phyloP scores from a whole-genome alignment of 2,329 filamentous ascomycete genomes.

The Neonectria coccinea region DNA sequence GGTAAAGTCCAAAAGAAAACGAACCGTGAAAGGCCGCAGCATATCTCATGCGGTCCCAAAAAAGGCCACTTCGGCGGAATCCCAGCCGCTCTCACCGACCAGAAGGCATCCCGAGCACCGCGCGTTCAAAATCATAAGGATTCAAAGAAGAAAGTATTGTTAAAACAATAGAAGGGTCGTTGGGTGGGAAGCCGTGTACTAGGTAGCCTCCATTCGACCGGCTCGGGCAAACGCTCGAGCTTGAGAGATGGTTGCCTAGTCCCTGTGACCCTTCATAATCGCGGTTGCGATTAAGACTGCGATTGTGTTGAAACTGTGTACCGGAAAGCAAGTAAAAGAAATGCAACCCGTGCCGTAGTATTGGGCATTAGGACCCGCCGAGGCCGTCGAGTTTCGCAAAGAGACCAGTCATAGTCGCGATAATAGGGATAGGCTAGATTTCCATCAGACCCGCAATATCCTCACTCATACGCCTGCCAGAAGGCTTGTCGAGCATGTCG shows the following conservation, averaged over 20 bases:
- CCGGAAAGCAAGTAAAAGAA: conserved; percentile 19
- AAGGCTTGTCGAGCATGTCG: conserved; percentile 54
- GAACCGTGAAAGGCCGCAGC: conserved; percentile 21
- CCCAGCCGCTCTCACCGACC: conserved; percentile 55
- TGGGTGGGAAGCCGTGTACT: conserved; percentile 26
- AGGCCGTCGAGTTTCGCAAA: not conserved
- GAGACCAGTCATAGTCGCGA: not conserved
- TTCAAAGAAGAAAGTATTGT: conserved; percentile 23
- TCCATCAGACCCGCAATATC: conserved; percentile 73
- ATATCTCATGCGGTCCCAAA: conserved; percentile 29
- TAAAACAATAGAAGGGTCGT: conserved; percentile 29
- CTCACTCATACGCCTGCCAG: conserved; percentile 69
- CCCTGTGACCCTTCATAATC: not conserved
- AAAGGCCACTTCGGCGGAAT: conserved; percentile 45
- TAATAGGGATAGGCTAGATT: conserved; percentile 55
- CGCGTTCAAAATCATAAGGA: conserved; percentile 39
- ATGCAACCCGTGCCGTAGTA: conserved; percentile 6
- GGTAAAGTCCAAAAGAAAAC: conserved; percentile 10
- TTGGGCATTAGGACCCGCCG: conserved; percentile 10
- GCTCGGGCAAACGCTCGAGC: not conserved
- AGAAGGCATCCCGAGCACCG: conserved; percentile 48
- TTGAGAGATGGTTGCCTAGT: not conserved
- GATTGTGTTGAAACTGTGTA: conserved; percentile 37
- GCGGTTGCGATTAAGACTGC: conserved; percentile 29
- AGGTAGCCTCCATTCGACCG: conserved; percentile 15